Percentiles rank a stretch among this genome's conserved stretches.
Conservation (phyloP, 192 early-diverging fungal genomes). For the Radiomyces spectabilis region DNA sequence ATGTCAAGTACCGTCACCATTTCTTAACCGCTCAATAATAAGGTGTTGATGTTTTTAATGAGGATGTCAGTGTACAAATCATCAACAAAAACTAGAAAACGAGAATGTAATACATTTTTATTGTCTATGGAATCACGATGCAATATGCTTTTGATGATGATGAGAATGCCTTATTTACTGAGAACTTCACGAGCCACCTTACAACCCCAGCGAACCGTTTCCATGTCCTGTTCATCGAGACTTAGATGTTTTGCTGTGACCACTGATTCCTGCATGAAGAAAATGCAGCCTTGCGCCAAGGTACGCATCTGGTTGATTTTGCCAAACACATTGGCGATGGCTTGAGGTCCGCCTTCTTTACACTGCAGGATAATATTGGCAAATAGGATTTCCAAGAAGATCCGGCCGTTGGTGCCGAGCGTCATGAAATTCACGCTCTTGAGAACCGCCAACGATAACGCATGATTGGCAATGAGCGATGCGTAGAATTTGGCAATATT, state of each 20-base stretch:
- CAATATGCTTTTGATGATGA: too few species aligned
- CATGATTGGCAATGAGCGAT: slow-evolving; percentile 63
- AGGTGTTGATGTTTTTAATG: too few species aligned
- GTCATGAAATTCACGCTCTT: slow-evolving; percentile 73
- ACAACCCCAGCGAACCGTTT: slow-evolving; percentile 59
- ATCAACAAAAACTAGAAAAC: too few species aligned
- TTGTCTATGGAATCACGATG: too few species aligned
- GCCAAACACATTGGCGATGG: slow-evolving; percentile 47
- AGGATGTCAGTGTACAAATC: too few species aligned
- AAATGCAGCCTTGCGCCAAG: slow-evolving; percentile 74
- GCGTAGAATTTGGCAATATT: slow-evolving; percentile 84
- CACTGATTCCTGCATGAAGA: slow-evolving; percentile 78
- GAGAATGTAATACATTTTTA: too few species aligned
- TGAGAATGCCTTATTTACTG: slow-evolving; percentile 1
- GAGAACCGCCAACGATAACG: slow-evolving; percentile 68
- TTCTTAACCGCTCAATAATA: too few species aligned
- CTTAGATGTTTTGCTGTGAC: slow-evolving; percentile 51
- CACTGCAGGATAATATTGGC: slow-evolving; percentile 61
- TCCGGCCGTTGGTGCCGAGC: slow-evolving; percentile 44
- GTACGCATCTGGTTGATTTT: slow-evolving; percentile 51
- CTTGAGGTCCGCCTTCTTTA: slow-evolving; percentile 45
- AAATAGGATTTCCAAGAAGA: slow-evolving; percentile 70
- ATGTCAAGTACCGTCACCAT: too few species aligned
- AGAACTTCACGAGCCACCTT: slow-evolving; percentile 55
- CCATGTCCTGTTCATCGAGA: slow-evolving; percentile 49